These are phyloP conservation scores for Puya raimondii DNA, from an alignment of 176 grass and related monocot genomes.

Conservation along the genomic window DNA sequence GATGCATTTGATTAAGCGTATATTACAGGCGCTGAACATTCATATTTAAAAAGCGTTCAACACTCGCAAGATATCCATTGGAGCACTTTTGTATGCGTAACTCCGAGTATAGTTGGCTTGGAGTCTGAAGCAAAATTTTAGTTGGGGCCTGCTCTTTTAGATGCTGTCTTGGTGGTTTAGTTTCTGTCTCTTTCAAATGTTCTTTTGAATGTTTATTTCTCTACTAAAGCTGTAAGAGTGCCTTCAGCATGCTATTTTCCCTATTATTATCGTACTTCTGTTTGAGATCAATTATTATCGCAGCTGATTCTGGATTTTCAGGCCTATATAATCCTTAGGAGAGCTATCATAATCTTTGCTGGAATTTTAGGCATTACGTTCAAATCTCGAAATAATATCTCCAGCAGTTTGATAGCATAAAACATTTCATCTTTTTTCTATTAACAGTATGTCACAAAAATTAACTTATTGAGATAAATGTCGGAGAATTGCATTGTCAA, in stretches of 20 bases:
- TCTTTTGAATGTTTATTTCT: neutral
- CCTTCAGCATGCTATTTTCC: neutral
- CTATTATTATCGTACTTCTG: neutral
- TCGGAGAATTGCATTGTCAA: too few relatives aligned
- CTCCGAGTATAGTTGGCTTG: neutral
- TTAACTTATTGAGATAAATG: too few relatives aligned
- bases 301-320: neutral
- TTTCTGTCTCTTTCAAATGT: neutral
- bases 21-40: neutral
- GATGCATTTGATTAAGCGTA: conserved; percentile 14
- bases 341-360: too few relatives aligned
- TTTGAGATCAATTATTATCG: too few relatives aligned
- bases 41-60: neutral
- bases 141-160: neutral
- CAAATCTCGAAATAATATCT: too few relatives aligned
- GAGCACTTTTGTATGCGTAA: neutral
- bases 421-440: too few relatives aligned
- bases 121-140: neutral
- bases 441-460: too few relatives aligned
- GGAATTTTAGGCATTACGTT: too few relatives aligned
- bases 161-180: neutral
- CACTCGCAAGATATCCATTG: neutral
- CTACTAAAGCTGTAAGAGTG: neutral
- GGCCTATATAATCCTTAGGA: neutral
- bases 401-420: too few relatives aligned